A percentile compares a stretch with the other conserved stretches of the same genome.
These are phyloP conservation scores for Euryodendron excelsum DNA, from an alignment of 148 eudicot genomes.

Conservation along the genomic window DNA sequence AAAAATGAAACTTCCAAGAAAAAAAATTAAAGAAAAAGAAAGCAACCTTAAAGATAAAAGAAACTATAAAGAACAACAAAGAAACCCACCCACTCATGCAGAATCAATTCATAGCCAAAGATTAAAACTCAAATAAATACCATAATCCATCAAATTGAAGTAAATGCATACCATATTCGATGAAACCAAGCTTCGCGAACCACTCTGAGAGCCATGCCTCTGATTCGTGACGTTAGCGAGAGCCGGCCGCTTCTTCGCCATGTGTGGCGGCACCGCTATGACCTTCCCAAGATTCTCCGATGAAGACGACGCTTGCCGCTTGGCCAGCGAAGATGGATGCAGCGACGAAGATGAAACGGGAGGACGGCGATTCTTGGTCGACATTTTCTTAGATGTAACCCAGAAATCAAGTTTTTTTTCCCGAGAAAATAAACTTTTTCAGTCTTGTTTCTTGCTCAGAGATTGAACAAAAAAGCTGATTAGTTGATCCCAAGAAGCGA, in stretches of 20 bases:
- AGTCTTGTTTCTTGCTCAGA: neutral
- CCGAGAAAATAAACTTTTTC: neutral
- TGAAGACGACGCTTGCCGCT: slow-evolving; percentile 44
- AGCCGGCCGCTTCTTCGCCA: slow-evolving; percentile 68
- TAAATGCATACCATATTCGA: slow-evolving; percentile 34
- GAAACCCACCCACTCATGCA: no score
- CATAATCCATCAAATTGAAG: neutral
- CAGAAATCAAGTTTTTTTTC: no score
- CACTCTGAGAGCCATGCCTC: slow-evolving; percentile 18
- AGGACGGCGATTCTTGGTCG: slow-evolving; percentile 43
- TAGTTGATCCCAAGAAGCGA: no score
- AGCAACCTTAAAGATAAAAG: no score
- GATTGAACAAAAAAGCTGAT: neutral
- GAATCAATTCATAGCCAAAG: no score
- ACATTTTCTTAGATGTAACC: no score
- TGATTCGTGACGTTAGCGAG: slow-evolving; percentile 63
- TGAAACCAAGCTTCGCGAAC: slow-evolving; percentile 23
- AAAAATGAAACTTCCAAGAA: no score
- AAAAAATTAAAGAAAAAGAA: neutral
- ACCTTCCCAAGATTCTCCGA: slow-evolving; percentile 46
- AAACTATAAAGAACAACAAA: no score
- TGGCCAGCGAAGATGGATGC: slow-evolving; percentile 37
- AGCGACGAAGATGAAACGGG: slow-evolving; percentile 24
- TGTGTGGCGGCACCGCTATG: slow-evolving; percentile 22
- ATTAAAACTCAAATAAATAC: no score